Percentiles rank a stretch among this genome's conserved stretches.
These are phyloP conservation scores for Melampsora americana DNA, from an alignment of 1,284 basidiomycete species.

Conservation along the genomic window DNA sequence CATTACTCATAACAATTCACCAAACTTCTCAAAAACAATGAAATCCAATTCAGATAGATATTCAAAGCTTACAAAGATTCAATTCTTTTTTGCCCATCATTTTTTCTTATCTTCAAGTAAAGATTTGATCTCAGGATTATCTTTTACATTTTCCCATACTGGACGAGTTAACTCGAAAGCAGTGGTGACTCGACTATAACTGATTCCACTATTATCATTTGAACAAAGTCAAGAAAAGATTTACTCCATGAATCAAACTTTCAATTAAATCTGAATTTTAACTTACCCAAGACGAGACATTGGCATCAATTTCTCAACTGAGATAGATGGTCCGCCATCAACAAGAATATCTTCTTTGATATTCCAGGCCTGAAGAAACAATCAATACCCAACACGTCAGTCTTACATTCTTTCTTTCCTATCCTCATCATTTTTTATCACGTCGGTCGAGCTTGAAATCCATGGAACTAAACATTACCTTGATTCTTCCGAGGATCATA, in stretches of 20 bases:
- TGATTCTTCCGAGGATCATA: constrained; percentile 36
- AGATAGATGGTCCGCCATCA: constrained; percentile 22
- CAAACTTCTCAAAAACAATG: too few relatives aligned
- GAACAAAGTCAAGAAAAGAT: neutral
- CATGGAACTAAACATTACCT: neutral
- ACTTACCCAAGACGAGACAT: constrained; percentile 35
- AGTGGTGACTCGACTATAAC: constrained; percentile 10
- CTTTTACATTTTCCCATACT: constrained; percentile 36
- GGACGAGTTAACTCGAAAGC: constrained; percentile 33
- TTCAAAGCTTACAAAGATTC: too few relatives aligned
- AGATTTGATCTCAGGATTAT: constrained; percentile 7
- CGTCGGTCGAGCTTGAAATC: too few relatives aligned
- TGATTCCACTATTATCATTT: constrained; percentile 14
- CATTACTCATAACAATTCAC: too few relatives aligned
- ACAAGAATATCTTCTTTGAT: constrained; percentile 20
- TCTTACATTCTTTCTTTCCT: neutral
- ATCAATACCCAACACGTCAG: neutral
- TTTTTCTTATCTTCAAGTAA: neutral
- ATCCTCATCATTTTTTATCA: too few relatives aligned
- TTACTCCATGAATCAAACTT: neutral
- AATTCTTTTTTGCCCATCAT: neutral
- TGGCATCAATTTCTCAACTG: constrained; percentile 36
- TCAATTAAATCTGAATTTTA: neutral
- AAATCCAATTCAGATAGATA: too few relatives aligned
- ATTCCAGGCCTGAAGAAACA: constrained; percentile 32